A percentile compares a stretch with the other conserved stretches of the same genome.
phyloP scores from a whole-genome alignment of 2,329 filamentous ascomycete genomes.

The Ascochyta koolunga region DNA sequence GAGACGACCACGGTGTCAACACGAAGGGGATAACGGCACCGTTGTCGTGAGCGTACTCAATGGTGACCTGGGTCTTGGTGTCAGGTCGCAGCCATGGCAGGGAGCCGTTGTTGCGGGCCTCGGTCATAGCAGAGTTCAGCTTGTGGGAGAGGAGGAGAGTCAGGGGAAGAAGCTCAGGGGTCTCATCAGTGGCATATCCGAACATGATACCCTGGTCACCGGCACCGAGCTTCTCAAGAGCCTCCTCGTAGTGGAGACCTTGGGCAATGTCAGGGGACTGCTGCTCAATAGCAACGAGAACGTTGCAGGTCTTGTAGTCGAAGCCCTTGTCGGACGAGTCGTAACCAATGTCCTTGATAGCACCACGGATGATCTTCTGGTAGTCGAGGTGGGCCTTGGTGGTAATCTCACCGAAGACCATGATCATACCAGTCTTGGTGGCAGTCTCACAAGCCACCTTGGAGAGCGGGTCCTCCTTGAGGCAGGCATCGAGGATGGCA shows the following conservation, averaged over 20 bases:
- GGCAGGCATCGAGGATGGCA: conserved; percentile 97
- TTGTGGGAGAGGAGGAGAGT: conserved; percentile 94
- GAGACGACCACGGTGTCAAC: conserved; percentile 98
- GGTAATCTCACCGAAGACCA: conserved; percentile 85
- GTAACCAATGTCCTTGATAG: conserved; percentile 99
- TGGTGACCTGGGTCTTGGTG: conserved; percentile 99
- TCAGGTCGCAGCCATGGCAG: conserved; percentile 96
- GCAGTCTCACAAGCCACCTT: conserved; percentile 99
- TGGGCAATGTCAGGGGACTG: conserved; percentile 99
- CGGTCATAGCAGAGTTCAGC: conserved; percentile 93
- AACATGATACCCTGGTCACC: conserved; percentile 99
- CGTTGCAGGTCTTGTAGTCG: conserved; percentile 99
- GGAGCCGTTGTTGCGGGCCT: conserved; percentile 83
- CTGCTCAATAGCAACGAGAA: conserved; percentile 98
- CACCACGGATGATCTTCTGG: conserved; percentile 92
- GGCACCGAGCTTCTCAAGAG: conserved; percentile 94
- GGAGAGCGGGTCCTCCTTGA: conserved; percentile 92
- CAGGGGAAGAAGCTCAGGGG: conserved; percentile 92
- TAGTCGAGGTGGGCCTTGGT: conserved; percentile 96
- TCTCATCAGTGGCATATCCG: conserved; percentile 99
- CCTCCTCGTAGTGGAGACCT: conserved; percentile 97
- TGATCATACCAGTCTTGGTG: conserved; percentile 99
- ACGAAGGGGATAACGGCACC: conserved; percentile 89
- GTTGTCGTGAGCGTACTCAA: conserved; percentile 97
- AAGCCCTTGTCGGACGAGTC: conserved; percentile 97